Conservation (phyloP, 495 filamentous ascomycete genomes). For the Penicillium angulare region DNA sequence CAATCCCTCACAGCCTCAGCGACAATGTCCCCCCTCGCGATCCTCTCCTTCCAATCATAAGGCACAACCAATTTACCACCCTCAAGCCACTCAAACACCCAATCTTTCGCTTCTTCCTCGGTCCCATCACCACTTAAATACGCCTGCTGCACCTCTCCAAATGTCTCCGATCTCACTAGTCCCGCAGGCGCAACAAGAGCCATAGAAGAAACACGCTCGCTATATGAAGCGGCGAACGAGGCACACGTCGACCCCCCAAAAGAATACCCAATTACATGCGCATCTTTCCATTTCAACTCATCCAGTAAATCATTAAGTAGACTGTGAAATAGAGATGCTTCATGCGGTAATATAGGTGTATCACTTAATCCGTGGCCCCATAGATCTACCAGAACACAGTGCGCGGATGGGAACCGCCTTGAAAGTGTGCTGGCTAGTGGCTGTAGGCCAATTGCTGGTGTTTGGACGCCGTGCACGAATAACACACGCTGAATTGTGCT, state of each 20-base stretch:
- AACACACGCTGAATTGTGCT: conserved; percentile 20
- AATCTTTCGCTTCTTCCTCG: conserved; percentile 26
- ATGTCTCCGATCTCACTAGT: conserved; percentile 15
- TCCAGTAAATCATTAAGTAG: conserved; percentile 22
- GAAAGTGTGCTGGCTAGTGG: conserved; percentile 29
- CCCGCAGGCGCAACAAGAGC: conserved; percentile 38
- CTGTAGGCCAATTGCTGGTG: conserved; percentile 35
- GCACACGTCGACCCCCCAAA: conserved; percentile 35
- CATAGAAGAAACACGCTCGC: conserved; percentile 26
- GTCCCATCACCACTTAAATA: conserved; percentile 29
- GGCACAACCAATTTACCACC: conserved; percentile 37
- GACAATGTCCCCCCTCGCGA: conserved; percentile 40
- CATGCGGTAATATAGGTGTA: conserved; percentile 28
- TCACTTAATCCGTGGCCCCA: conserved; percentile 41
- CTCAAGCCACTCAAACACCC: too few relatives aligned
- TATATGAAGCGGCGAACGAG: conserved; percentile 24
- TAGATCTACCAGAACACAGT: conserved; percentile 33
- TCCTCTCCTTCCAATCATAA: conserved; percentile 42
- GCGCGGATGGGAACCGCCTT: conserved; percentile 27
- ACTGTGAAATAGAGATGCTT: conserved; percentile 26
- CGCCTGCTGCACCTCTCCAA: conserved; percentile 13
- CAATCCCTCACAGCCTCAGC: conserved; percentile 45
- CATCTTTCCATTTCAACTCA: conserved; percentile 26
- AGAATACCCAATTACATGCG: conserved; percentile 38
- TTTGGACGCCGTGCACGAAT: conserved; percentile 37